Evolutionary conservation across 2,329 filamentous ascomycete species (phyloP).

Genomic region (Chaetomium strumarium): DNA sequence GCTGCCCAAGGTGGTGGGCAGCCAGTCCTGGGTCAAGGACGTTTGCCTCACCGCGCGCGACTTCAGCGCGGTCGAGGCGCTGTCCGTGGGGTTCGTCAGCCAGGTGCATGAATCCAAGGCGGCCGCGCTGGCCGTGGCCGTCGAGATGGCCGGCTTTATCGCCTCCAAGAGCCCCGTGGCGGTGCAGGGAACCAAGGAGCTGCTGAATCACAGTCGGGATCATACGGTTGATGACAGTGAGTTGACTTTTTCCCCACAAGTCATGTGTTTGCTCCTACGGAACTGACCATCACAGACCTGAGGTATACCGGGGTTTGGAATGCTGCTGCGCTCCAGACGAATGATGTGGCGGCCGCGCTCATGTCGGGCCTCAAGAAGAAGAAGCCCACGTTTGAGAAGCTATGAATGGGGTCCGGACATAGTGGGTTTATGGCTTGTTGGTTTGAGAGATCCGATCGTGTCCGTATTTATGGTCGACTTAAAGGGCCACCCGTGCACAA

Average conservation of each 20-base stretch:
- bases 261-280: not conserved
- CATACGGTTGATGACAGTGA: conserved; percentile 68
- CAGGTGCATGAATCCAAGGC: conserved; percentile 58
- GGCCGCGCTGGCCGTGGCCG: conserved; percentile 54
- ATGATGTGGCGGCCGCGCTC: conserved; percentile 69
- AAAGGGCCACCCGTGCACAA: too few species aligned
- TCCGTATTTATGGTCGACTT: not conserved
- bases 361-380: conserved; percentile 71
- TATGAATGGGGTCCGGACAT: conserved; percentile 41
- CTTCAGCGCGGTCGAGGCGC: conserved; percentile 64
- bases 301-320: conserved; percentile 89
- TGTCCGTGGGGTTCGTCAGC: conserved; percentile 64
- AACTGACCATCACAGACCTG: conserved; percentile 46
- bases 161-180: conserved; percentile 82
- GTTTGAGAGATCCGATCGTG: not conserved
- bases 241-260: conserved; percentile 28
- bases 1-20: conserved; percentile 67
- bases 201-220: conserved; percentile 77
- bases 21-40: conserved; percentile 71
- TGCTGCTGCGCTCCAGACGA: conserved; percentile 70
- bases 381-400: conserved; percentile 77
- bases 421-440: not conserved
- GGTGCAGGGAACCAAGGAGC: conserved; percentile 79
- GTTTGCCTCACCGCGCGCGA: conserved; percentile 65
- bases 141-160: conserved; percentile 60